Evolutionary conservation across 2,329 filamentous ascomycete species (phyloP), one percentile per base, ranked within the genome.

Genomic region (Talaromyces rugulosus): DNA sequence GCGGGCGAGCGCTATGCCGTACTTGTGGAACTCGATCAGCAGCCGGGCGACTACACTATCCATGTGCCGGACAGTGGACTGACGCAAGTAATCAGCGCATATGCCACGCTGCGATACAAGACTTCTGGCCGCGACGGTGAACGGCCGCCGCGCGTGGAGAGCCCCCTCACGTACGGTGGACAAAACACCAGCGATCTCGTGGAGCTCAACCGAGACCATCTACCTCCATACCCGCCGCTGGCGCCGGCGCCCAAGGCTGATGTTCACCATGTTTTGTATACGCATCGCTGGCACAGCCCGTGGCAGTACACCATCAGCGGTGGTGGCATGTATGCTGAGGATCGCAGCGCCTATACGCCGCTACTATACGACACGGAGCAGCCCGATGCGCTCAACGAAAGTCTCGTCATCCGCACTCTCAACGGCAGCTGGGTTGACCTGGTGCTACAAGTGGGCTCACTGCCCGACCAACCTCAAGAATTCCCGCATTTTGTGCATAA

Each of bases 401-500:
- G 85, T 63, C 74, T 83, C 47, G 83, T 81, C n/a, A 77, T 85
- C 62, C 72, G 74, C 5, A 84, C 82, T 6, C 67, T 65, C 27
- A 77, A 81, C 62, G 71, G 74, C 64, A 77, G 79, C 2, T 86
- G 84, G 84, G 75, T 87, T 8, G 85, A 87, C 67, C 67, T 86
- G 16, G 75, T 87, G 64, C 76, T 85, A 61, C 71, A 78, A 33
- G 23, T 63, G n/a, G 51, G 58, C 42, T 73, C 81, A 1, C 68
- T 71, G n/a, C 69, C 69, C 1, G 74, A 81, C 5, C 82, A 85
- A 67, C 83, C 81, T 5, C 74, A 81, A 6, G 82, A 85, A 66
- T 83, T 81, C 6, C 76, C 82, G 7, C 86, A 89, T 63, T 83
- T 85, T 0, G 83, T 89, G 58, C 86, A 89, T 78, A 87, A 87